Base-by-base conservation (phyloP, 1,284 basidiomycete genomes). In the Sporisorium reilianum region DNA sequence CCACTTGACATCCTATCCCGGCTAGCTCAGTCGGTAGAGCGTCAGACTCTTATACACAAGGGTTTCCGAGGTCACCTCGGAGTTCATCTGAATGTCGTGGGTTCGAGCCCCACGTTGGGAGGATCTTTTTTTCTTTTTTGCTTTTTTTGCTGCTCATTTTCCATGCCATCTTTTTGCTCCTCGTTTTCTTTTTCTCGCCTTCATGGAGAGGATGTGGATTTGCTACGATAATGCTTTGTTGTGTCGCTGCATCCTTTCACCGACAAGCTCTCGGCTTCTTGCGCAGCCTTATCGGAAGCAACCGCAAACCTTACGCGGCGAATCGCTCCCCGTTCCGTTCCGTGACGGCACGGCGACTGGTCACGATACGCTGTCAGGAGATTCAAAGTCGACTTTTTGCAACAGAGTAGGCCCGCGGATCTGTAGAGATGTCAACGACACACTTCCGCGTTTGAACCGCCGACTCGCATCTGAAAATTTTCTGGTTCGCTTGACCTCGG, bases 21-120 rank as follows among this genome's bases (percentile, higher is more conserved):
- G 82, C 81, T 84, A 84, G 82, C 81, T 84, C 82, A 84, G 80
- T 82, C 77, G 82, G 82, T 82, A 84, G 82, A 84, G 82, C 81
- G 81, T 81, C 79, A 80, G 81, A 84, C 82, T 82, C 81, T 84
- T 84, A 83, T 42, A 6, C 8, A 54, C 61, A 71, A 75, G 73
- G 61, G 68, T 67, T 64, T 75, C 73, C 67, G 62, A 75, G 72
- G 3, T 18, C 40, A 4, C 26, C 55, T 67, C 52, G 59, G 66
- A 45, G 50, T 62, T 48, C 20, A 81, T 81, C 80, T 78, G 77
- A 78, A 81, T 79, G 80, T 81, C 80, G 77, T 79, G 80, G 80
- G 80, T 81, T 81, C 80, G 80, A 81, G 78, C 80, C 80, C 80
- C 80, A 79, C 77, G 80, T 81, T 81, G 80, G 80, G 80, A 81